Evolutionary conservation across 352 stramenopile species (phyloP).

Genomic region (Phytophthora hybrid): DNA sequence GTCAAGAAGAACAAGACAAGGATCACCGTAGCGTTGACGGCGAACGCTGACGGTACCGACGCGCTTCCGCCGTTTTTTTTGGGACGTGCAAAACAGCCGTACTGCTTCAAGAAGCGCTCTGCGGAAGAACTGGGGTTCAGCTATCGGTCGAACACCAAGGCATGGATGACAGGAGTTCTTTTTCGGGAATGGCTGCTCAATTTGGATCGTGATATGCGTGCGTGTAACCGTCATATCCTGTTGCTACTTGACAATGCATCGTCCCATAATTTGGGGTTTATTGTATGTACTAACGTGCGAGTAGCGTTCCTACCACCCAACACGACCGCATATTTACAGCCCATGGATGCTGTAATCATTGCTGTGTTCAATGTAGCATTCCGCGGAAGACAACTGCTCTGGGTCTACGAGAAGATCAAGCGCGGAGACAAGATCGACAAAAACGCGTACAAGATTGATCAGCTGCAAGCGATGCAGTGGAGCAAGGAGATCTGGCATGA

Average conservation of each 20-base stretch:
- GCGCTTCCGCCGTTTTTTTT: too few relatives aligned
- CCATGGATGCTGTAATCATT: slow-evolving; percentile 3
- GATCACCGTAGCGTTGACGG: too few relatives aligned
- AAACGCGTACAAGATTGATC: too few relatives aligned
- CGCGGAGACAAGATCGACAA: too few relatives aligned
- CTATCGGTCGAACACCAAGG: slow-evolving; percentile 4
- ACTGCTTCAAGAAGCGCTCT: slow-evolving; percentile 8
- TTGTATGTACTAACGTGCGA: background rate
- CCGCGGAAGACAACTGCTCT: background rate
- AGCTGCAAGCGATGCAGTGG: too few relatives aligned
- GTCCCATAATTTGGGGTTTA: background rate
- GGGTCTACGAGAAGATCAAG: too few relatives aligned
- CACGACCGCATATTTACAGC: slow-evolving; percentile 1
- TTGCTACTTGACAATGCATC: slow-evolving; percentile 10
- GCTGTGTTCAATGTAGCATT: slow-evolving; percentile 2
- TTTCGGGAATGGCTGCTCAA: slow-evolving; percentile 2
- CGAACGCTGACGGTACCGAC: too few relatives aligned
- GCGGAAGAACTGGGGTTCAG: background rate
- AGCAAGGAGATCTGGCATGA: slow-evolving; percentile 13
- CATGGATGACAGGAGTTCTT: slow-evolving; percentile 6
- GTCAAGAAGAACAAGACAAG: too few relatives aligned
- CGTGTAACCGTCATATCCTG: background rate
- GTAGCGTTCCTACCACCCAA: background rate
- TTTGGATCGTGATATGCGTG: slow-evolving; percentile 9
- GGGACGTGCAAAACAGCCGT: background rate